Percentiles rank a stretch among this genome's conserved stretches.
phyloP scores from a whole-genome alignment of 1,284 basidiomycete species.

The Ustilago xerochloae region DNA sequence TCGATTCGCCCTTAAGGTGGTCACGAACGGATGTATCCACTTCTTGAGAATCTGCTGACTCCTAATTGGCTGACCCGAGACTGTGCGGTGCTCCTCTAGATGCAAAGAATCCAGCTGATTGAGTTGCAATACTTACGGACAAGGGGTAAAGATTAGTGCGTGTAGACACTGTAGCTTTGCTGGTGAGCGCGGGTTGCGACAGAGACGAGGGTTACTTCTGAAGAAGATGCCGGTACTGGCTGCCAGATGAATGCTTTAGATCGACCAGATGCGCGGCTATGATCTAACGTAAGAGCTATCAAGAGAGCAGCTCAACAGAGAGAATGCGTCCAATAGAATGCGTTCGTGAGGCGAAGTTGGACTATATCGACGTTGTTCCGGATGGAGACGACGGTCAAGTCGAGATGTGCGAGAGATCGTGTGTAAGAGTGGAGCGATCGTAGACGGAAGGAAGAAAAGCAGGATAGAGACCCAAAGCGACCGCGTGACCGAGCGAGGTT shows the following conservation, averaged over 20 bases:
- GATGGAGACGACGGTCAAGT: background rate
- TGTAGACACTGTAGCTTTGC: background rate
- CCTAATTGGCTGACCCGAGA: no score
- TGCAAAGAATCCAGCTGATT: background rate
- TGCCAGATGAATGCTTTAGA: background rate
- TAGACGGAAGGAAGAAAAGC: slow-evolving; percentile 3
- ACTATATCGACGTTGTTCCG: background rate
- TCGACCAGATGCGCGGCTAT: background rate
- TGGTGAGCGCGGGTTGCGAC: background rate
- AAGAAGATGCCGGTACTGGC: background rate
- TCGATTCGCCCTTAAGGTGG: no score
- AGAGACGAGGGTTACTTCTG: slow-evolving; percentile 3
- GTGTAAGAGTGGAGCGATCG: slow-evolving; percentile 3
- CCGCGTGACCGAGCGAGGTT: slow-evolving; percentile 18
- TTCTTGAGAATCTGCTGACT: no score
- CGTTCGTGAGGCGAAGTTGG: background rate
- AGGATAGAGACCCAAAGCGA: slow-evolving; percentile 6
- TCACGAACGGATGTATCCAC: no score
- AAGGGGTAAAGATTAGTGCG: slow-evolving; percentile 2
- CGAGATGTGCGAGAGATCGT: background rate
- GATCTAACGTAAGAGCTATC: slow-evolving; percentile 7
- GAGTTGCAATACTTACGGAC: slow-evolving; percentile 27
- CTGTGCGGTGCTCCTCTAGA: background rate
- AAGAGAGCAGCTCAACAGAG: background rate
- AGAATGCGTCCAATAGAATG: slow-evolving; percentile 1